Evolutionary conservation across 2,329 filamentous ascomycete genomes (phyloP).

Genomic region (Lachnellula occidentalis): DNA sequence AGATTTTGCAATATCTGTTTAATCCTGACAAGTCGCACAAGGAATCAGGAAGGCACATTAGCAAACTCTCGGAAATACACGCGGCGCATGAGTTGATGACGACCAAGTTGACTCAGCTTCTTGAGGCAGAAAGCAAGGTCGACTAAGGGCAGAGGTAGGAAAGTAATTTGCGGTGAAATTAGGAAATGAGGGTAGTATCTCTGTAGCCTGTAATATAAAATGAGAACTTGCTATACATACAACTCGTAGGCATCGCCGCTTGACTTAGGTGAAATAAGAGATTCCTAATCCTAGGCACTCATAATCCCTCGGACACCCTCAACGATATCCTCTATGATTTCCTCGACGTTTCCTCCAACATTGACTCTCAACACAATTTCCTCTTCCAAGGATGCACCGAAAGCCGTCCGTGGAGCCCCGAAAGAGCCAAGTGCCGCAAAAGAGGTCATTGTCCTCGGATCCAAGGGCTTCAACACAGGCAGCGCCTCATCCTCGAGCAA

Average conservation of each 20-base stretch:
- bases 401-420: neutral
- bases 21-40: neutral
- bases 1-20: neutral
- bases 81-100: neutral
- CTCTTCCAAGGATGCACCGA: conserved; percentile 14
- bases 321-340: conserved; percentile 21
- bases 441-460: conserved; percentile 25
- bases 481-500: conserved; percentile 20
- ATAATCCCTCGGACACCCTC: conserved; percentile 18
- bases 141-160: neutral
- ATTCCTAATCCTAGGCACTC: neutral
- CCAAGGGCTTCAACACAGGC: conserved; percentile 25
- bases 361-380: conserved; percentile 23
- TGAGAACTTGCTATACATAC: no score
- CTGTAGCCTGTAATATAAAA: no score
- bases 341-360: conserved; percentile 19
- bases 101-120: neutral
- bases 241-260: no score
- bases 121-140: neutral
- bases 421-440: conserved; percentile 14
- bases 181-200: no score
- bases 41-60: neutral
- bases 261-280: no score
- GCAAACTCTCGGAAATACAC: neutral
- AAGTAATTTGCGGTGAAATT: no score